These are phyloP conservation scores for Kokia cookei DNA, from an alignment of 441 rosid species.

Conservation along the genomic window DNA sequence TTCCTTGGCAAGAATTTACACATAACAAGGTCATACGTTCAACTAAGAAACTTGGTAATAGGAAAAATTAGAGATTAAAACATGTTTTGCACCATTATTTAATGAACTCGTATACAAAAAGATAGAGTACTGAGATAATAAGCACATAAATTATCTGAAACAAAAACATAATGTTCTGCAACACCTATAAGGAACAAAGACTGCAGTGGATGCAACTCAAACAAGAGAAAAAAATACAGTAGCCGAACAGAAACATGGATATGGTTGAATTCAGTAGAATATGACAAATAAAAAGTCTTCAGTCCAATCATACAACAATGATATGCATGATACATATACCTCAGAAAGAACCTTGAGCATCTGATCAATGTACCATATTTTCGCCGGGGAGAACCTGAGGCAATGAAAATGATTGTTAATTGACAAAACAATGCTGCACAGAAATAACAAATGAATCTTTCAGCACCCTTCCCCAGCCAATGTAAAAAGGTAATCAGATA, in stretches of 20 bases:
- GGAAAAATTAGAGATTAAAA: neutral
- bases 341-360: constrained; percentile 98
- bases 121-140: neutral
- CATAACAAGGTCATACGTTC: neutral
- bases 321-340: constrained; percentile 41
- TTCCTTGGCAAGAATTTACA: neutral
- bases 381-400: constrained; percentile 88
- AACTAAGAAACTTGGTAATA: neutral
- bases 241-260: neutral
- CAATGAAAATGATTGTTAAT: constrained; percentile 24
- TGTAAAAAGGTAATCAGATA: neutral
- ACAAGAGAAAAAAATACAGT: neutral
- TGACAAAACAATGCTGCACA: constrained; percentile 4
- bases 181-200: neutral
- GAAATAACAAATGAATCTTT: neutral
- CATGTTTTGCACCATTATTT: neutral
- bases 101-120: neutral
- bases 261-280: neutral
- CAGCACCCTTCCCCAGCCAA: neutral
- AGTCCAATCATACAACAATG: constrained; percentile 4
- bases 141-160: neutral
- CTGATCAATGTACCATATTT: constrained; percentile 97
- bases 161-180: neutral
- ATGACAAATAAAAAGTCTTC: neutral
- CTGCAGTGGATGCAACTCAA: neutral